Percentiles rank a stretch among this genome's conserved stretches.
Conservation (phyloP, 306 rosid species). For the Purshia tridentata region DNA sequence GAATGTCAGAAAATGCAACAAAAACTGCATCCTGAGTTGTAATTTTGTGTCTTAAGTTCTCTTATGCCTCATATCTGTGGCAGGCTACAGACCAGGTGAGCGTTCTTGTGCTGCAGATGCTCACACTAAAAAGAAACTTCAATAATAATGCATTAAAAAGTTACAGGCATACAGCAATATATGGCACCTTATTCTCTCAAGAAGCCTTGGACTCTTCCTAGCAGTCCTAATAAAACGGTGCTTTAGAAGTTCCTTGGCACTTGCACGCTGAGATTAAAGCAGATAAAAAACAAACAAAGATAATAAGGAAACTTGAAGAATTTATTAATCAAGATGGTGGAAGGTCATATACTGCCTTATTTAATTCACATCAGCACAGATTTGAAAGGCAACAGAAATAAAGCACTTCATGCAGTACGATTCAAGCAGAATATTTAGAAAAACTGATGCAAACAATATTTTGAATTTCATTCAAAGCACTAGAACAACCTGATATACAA, state of each 20-base stretch:
- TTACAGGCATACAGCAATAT: background rate
- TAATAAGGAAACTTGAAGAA: slow-evolving; percentile 4
- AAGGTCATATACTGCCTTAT: background rate
- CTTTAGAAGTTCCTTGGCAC: slow-evolving; percentile 95
- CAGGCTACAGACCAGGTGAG: slow-evolving; percentile 14
- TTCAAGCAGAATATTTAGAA: background rate
- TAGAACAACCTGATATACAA: too few species aligned
- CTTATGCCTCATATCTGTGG: slow-evolving; percentile 6
- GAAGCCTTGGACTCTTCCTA: slow-evolving; percentile 82
- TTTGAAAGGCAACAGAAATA: background rate
- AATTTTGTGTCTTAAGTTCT: slow-evolving; percentile 2
- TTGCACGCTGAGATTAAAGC: slow-evolving; percentile 70
- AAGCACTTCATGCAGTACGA: background rate
- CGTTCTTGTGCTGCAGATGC: slow-evolving; percentile 7
- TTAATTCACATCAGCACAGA: background rate
- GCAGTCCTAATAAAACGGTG: slow-evolving; percentile 89
- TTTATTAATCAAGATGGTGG: background rate
- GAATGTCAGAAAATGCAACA: slow-evolving; percentile 13
- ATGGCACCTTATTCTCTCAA: slow-evolving; percentile 88
- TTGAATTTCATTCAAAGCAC: too few species aligned
- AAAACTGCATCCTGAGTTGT: slow-evolving; percentile 14
- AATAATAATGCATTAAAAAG: background rate
- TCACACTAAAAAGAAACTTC: slow-evolving; percentile 7
- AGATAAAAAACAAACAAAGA: background rate
- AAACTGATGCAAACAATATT: background rate